Evolutionary conservation across 2,329 filamentous ascomycete genomes (phyloP).

Genomic region (Cladophialophora chaetospira): DNA sequence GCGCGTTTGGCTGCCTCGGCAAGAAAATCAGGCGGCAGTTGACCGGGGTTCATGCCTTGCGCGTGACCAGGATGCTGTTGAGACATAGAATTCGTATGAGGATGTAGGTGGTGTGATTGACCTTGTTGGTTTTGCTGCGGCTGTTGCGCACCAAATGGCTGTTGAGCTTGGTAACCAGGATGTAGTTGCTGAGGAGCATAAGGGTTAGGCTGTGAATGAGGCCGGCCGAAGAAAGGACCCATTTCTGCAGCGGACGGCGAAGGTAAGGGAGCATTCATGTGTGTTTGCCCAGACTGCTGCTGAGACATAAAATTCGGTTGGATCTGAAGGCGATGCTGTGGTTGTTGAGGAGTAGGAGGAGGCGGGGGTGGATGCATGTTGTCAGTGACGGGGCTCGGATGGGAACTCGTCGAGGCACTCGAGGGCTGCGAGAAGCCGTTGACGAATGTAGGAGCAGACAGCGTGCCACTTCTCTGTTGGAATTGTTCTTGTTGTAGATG

Average conservation of each 20-base stretch:
- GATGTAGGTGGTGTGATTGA: conserved; percentile 30
- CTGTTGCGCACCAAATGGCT: conserved; percentile 23
- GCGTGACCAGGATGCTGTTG: conserved; percentile 27
- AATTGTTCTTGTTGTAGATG: conserved; percentile 25
- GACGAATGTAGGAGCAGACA: conserved; percentile 19
- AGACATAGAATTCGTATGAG: conserved; percentile 33
- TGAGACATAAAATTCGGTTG: conserved; percentile 30
- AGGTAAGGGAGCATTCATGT: conserved; percentile 31
- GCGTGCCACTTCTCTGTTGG: conserved; percentile 18
- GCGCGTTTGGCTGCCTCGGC: conserved; percentile 92
- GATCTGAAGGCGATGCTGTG: conserved; percentile 24
- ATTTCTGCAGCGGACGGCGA: conserved; percentile 32
- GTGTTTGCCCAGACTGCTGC: conserved; percentile 23
- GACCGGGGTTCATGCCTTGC: conserved; percentile 39
- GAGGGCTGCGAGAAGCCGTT: conserved; percentile 30
- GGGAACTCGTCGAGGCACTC: conserved; percentile 32
- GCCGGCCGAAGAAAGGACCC: conserved; percentile 29
- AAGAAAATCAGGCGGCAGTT: conserved; percentile 78
- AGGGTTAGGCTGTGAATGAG: conserved; percentile 27
- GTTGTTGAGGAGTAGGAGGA: conserved; percentile 23
- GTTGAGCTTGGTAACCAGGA: conserved; percentile 18
- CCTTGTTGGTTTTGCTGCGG: conserved; percentile 20
- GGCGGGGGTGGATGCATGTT: conserved; percentile 25
- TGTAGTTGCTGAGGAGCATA: conserved; percentile 26
- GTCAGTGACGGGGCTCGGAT: conserved; percentile 33